phyloP scores from a whole-genome alignment of 2,329 filamentous ascomycete genomes.

The Aureobasidium sp. region DNA sequence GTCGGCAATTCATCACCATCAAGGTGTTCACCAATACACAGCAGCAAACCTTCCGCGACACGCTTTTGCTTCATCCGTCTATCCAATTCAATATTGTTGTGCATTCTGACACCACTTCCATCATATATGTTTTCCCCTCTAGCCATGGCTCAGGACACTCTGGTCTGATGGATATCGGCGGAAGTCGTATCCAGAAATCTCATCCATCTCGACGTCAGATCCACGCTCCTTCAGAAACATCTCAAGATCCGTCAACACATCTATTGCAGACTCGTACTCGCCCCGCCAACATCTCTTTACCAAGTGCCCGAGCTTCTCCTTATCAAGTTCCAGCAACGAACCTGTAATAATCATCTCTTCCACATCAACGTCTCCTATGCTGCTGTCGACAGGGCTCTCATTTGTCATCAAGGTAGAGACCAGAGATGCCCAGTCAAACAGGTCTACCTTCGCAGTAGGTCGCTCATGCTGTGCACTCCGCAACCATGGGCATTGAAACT shows the following conservation, averaged over 20 bases:
- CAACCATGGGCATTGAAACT: neutral
- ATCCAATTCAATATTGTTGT: no score
- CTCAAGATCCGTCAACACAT: no score
- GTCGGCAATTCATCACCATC: neutral
- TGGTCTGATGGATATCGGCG: no score
- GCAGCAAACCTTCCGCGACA: no score
- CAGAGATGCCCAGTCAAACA: neutral
- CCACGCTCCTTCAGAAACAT: no score
- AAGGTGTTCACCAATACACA: neutral
- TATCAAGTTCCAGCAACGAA: neutral
- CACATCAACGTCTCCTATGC: neutral
- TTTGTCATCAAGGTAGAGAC: neutral
- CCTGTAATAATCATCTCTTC: neutral
- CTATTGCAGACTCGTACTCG: neutral
- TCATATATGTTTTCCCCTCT: no score
- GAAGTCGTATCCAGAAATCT: no score
- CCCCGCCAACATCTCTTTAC: neutral
- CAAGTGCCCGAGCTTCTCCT: neutral
- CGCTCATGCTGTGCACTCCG: neutral
- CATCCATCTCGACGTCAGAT: no score
- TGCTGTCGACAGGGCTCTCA: neutral
- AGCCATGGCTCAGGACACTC: no score
- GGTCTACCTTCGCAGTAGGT: neutral
- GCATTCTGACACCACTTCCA: no score
- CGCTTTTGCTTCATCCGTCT: no score